Base-by-base conservation (phyloP, 768 basidiomycete genomes). In the Trametes maxima region DNA sequence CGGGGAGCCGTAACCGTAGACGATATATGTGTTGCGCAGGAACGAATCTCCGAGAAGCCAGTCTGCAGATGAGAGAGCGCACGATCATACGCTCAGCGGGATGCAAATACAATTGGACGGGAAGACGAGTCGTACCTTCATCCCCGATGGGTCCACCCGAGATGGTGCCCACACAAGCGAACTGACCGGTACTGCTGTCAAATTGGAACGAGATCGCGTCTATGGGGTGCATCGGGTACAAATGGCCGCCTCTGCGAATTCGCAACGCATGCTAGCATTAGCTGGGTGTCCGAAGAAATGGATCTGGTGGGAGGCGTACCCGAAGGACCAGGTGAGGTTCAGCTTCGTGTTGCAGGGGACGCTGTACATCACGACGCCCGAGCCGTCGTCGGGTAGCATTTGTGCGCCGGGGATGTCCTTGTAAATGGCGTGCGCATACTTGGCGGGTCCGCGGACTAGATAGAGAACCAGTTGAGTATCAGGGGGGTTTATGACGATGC, bases 321-420 rank as follows among this genome's bases (percentile, higher is more conserved):
- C 25, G 42, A 54, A 43, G 5, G 53, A 54, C 22, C 22, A 63
- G 7, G 47, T 62, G 22, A 57, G 25, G 24, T 42, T 40, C 14
- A 43, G 17, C 25, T 36, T 39, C 5, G 56, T 49, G 37, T 48
- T 16, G 37, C 56, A 57, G 5, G 56, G 56, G 14, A 57, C 36
- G 13, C 5, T 11, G 56, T 57, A 57, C 14, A 24, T 21, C 8
- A 46, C 16, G 13, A 37, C 14, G 36, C 37, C 37, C 21, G 35
- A 14, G n/a, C 37, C 39, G 37, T 17, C 47, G 1, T 24, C 14
- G 8, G 45, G 56, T 10, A 24, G 8, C 12, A 19, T n/a, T 13
- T 44, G 40, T 11, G 25, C 53, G 6, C 53, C 53, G 2, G 53
- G 53, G 13, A 54, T 33, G 40, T 44, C 28, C 25, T 17, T n/a